Evolutionary conservation across 2,329 filamentous ascomycete species (phyloP).

Genomic region (Epichloe typhina): DNA sequence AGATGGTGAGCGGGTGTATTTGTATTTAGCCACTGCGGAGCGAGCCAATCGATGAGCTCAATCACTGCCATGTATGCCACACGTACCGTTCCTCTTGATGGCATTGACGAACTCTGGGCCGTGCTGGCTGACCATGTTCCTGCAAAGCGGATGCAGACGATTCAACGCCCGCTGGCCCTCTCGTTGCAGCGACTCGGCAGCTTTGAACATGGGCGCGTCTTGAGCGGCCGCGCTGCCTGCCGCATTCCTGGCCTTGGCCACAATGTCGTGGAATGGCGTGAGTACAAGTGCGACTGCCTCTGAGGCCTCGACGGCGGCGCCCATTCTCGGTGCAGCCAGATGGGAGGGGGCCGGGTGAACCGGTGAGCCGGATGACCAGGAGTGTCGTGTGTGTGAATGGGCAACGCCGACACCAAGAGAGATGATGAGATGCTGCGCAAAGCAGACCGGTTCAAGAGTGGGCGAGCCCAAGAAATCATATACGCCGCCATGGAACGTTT

Average conservation of each 20-base stretch:
- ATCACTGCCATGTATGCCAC: background rate
- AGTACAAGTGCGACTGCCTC: conserved; percentile 31
- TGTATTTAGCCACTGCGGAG: background rate
- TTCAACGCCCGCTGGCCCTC: conserved; percentile 37
- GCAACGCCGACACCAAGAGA: too few relatives aligned
- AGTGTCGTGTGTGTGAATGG: too few relatives aligned
- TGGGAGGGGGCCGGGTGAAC: too few relatives aligned
- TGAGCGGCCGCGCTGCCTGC: conserved; percentile 32
- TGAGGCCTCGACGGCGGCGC: conserved; percentile 18
- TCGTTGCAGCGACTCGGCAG: conserved; percentile 31
- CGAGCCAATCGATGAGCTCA: too few relatives aligned
- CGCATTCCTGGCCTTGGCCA: conserved; percentile 35
- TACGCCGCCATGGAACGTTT: too few relatives aligned
- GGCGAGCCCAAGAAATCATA: too few relatives aligned
- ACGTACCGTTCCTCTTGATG: conserved; percentile 34
- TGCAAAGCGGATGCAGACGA: conserved; percentile 38
- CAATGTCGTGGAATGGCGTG: conserved; percentile 37
- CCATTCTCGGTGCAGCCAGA: background rate
- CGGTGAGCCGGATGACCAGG: too few relatives aligned
- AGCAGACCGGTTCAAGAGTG: too few relatives aligned
- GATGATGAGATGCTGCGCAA: too few relatives aligned
- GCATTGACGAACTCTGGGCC: conserved; percentile 36
- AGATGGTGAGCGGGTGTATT: background rate
- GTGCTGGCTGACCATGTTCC: conserved; percentile 33
- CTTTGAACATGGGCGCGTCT: conserved; percentile 32